phyloP scores from a whole-genome alignment of 148 eudicot genomes.

The Nepenthes gracilis region DNA sequence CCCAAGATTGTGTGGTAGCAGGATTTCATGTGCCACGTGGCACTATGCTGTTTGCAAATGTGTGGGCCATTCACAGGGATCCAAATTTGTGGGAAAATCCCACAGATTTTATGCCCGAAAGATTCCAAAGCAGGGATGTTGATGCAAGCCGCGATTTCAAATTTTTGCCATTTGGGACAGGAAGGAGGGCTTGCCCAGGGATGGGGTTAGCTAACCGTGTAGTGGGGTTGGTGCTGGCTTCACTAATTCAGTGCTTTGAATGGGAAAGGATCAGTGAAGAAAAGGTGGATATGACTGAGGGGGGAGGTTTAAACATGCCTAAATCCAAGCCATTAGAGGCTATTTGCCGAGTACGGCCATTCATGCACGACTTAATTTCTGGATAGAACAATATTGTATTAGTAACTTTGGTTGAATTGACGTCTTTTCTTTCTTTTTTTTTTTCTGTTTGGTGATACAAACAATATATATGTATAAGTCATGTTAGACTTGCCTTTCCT shows the following conservation, averaged over 20 bases:
- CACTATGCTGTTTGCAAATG: conserved; percentile 10
- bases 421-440: too few species aligned
- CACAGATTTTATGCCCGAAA: conserved; percentile 9
- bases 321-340: conserved; percentile 12
- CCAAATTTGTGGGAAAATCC: conserved; percentile 11
- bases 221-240: conserved; percentile 8
- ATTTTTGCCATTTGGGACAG: conserved; percentile 12
- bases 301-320: conserved; percentile 11
- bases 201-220: conserved; percentile 6
- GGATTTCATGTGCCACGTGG: conserved; percentile 10
- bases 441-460: too few species aligned
- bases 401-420: too few species aligned
- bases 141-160: neutral
- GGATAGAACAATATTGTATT: neutral
- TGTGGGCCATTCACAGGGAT: conserved; percentile 17
- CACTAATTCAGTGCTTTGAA: conserved; percentile 15
- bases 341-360: neutral
- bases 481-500: too few species aligned
- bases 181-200: conserved; percentile 12
- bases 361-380: neutral
- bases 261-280: conserved; percentile 10
- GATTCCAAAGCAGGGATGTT: conserved; percentile 6
- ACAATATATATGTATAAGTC: too few species aligned
- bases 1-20: conserved; percentile 6
- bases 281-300: conserved; percentile 13